A percentile compares a stretch with the other conserved stretches of the same genome.
These are phyloP conservation scores for Sporobolus alterniflorus DNA, from an alignment of 202 grass and related monocot species.

Conservation along the genomic window DNA sequence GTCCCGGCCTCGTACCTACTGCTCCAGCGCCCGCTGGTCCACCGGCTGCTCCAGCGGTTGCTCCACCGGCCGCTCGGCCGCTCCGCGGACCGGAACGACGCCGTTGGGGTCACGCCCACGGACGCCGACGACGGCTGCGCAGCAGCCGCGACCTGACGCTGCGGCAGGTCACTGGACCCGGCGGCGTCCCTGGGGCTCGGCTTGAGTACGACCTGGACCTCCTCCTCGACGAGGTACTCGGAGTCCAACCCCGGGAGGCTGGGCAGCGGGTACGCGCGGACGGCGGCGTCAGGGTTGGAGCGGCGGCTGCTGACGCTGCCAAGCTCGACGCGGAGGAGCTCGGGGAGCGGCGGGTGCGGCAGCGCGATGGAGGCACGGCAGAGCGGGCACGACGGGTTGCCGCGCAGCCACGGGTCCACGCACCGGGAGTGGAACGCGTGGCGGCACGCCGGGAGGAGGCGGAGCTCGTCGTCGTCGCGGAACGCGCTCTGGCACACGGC, in stretches of 20 bases:
- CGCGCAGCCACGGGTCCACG: slow-evolving; percentile 77
- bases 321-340: slow-evolving; percentile 63
- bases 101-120: slow-evolving; percentile 43
- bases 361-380: slow-evolving; percentile 85
- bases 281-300: slow-evolving; percentile 34
- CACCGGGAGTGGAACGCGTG: slow-evolving; percentile 91
- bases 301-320: slow-evolving; percentile 75
- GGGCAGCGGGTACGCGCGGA: slow-evolving; percentile 47
- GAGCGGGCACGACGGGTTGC: slow-evolving; percentile 77
- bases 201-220: slow-evolving; percentile 43
- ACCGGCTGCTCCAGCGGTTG: slow-evolving; percentile 67
- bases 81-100: slow-evolving; percentile 58
- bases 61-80: slow-evolving; percentile 54
- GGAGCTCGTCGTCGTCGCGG: slow-evolving; percentile 63
- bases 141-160: slow-evolving; percentile 12
- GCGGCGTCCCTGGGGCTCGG: background rate
- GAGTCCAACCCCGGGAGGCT: slow-evolving; percentile 54
- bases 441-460: slow-evolving; percentile 76
- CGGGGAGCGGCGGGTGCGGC: slow-evolving; percentile 51
- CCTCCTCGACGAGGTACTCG: slow-evolving; percentile 82
- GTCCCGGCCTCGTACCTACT: slow-evolving; percentile 66
- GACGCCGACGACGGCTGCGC: slow-evolving; percentile 25
- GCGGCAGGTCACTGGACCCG: slow-evolving; percentile 13
- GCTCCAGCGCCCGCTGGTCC: slow-evolving; percentile 82
- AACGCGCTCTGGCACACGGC: slow-evolving; percentile 87